Conservation (phyloP, 164 flowering plant species). For the Vitis rupestris region DNA sequence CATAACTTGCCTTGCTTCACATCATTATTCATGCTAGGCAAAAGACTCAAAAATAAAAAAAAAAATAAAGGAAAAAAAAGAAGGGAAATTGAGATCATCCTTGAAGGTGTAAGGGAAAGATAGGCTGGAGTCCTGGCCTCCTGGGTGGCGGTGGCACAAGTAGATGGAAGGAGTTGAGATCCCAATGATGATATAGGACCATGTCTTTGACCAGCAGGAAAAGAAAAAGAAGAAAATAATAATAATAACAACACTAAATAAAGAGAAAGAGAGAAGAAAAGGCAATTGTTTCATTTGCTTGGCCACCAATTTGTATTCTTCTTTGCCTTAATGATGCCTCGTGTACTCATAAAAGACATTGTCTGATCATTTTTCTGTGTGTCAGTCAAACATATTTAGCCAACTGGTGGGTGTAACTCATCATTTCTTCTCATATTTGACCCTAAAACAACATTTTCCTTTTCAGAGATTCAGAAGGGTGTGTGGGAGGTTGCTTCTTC, state of each 20-base stretch:
- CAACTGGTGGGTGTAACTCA: constrained; percentile 4
- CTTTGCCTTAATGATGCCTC: constrained; percentile 14
- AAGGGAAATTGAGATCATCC: not conserved
- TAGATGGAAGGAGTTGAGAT: constrained; percentile 16
- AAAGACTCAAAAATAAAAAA: no score
- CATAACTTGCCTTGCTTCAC: no score
- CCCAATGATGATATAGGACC: constrained; percentile 21
- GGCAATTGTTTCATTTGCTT: constrained; percentile 7
- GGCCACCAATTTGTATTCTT: constrained; percentile 17
- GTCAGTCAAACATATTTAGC: constrained; percentile 11
- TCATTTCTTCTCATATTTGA: not conserved
- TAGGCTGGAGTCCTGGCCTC: not conserved
- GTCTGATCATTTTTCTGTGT: not conserved
- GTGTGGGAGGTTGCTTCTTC: no score
- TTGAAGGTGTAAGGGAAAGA: not conserved
- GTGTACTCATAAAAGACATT: constrained; percentile 1
- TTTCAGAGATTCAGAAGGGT: no score
- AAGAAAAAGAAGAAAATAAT: not conserved
- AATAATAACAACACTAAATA: not conserved
- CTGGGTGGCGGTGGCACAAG: not conserved
- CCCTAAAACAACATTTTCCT: no score
- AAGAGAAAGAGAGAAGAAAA: not conserved
- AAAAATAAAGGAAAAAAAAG: no score
- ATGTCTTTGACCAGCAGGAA: constrained; percentile 18
- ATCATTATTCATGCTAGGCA: no score